Conservation (phyloP, 2,329 filamentous ascomycete genomes). For the Dothideomycetes sp. region DNA sequence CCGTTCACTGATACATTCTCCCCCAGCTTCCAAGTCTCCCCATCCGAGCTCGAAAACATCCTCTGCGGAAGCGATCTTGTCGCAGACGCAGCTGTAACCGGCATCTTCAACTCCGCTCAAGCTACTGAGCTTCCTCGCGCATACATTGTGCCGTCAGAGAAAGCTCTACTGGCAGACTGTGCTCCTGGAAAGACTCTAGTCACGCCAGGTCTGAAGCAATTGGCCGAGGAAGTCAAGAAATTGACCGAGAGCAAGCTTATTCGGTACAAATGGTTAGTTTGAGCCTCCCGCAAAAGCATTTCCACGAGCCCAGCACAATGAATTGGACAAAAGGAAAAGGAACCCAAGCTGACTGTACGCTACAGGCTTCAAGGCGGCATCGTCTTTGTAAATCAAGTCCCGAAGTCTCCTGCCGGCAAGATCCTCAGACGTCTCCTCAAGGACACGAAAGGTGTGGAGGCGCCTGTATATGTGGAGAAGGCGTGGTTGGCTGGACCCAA, state of each 20-base stretch:
- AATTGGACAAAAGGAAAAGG: slow-evolving; percentile 51
- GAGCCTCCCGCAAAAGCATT: neutral
- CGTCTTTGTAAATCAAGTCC: slow-evolving; percentile 18
- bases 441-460: slow-evolving; percentile 29
- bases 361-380: slow-evolving; percentile 26
- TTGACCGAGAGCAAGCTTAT: slow-evolving; percentile 35
- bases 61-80: slow-evolving; percentile 16
- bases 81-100: slow-evolving; percentile 18
- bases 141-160: slow-evolving; percentile 11
- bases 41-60: slow-evolving; percentile 21
- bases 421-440: slow-evolving; percentile 13
- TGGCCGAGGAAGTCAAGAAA: slow-evolving; percentile 29
- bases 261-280: slow-evolving; percentile 31
- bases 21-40: slow-evolving; percentile 30
- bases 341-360: too few relatives aligned
- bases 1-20: neutral
- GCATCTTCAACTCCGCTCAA: slow-evolving; percentile 12
- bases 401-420: slow-evolving; percentile 21
- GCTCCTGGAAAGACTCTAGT: slow-evolving; percentile 31
- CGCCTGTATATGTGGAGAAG: slow-evolving; percentile 27
- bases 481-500: slow-evolving; percentile 23
- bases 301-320: slow-evolving; percentile 22
- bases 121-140: slow-evolving; percentile 14
- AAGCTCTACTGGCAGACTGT: slow-evolving; percentile 3
- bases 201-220: slow-evolving; percentile 16